These are phyloP conservation scores for Carpinus viminea DNA, from an alignment of 306 rosid species.

Conservation along the genomic window DNA sequence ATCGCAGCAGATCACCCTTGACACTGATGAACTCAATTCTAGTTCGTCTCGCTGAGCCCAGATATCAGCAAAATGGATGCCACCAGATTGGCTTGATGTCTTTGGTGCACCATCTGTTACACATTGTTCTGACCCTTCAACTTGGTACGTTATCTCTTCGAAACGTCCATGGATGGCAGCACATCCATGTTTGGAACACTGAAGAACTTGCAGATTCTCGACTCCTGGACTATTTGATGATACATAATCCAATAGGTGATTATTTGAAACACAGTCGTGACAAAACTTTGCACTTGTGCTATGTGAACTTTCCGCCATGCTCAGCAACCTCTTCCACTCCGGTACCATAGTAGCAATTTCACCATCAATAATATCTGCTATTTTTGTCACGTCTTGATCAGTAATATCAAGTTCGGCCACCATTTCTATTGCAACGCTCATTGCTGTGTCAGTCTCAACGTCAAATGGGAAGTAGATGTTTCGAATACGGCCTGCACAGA, in stretches of 20 bases:
- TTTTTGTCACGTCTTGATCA: slow-evolving; percentile 76
- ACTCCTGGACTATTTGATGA: slow-evolving; percentile 48
- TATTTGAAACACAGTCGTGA: slow-evolving; percentile 54
- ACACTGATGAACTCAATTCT: slow-evolving; percentile 38
- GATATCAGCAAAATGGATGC: slow-evolving; percentile 65
- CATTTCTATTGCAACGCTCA: slow-evolving; percentile 89
- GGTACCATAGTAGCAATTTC: slow-evolving; percentile 77
- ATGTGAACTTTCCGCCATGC: slow-evolving; percentile 47
- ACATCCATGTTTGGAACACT: slow-evolving; percentile 70
- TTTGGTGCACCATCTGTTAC: slow-evolving; percentile 39
- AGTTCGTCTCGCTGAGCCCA: slow-evolving; percentile 79
- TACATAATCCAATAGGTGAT: slow-evolving; percentile 49
- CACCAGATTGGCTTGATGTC: slow-evolving; percentile 47
- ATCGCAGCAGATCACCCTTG: slow-evolving; percentile 47
- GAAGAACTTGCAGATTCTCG: slow-evolving; percentile 72
- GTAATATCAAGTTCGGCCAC: slow-evolving; percentile 85
- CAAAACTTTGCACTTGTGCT: slow-evolving; percentile 47
- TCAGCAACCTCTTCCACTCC: slow-evolving; percentile 58
- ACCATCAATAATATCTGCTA: slow-evolving; percentile 85
- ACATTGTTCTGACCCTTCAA: slow-evolving; percentile 59
- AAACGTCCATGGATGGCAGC: slow-evolving; percentile 85
- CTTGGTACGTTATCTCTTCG: slow-evolving; percentile 93
- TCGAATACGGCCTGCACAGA: slow-evolving; percentile 68
- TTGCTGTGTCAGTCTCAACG: slow-evolving; percentile 74
- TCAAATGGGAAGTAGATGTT: slow-evolving; percentile 97